Evolutionary conservation across 2,329 filamentous ascomycete genomes (phyloP), one percentile per base, ranked within the genome.

Genomic region (Calonectria naviculata): DNA sequence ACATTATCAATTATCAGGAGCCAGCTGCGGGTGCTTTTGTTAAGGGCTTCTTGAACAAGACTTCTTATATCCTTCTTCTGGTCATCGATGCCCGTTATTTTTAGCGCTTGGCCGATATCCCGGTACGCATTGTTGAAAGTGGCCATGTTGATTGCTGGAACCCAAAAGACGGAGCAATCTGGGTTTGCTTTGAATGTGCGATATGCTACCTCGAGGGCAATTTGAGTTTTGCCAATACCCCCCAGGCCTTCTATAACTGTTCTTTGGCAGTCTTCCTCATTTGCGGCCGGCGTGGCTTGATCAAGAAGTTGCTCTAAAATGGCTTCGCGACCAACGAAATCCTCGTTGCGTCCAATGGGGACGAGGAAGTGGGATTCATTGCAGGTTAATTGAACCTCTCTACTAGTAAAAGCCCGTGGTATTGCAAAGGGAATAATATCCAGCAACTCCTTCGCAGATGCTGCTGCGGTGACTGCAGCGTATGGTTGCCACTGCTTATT

Each of bases 1-100:
- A 82, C 84, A 63, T 86, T 87, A 66, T 87, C 85, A n/a, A 87
- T 63, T 44, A 88, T 76, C 52, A 87, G 67, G 2, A 87, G 76
- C 85, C 84, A 87, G 1, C 71, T 67, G 2, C 79, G 76, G 1
- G 56, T 7, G 19, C 29, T 69, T 21, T 76, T 62, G 38, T 78
- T 81, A 2, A 87, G 69, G 12, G 72, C 74, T 6, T 41, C 44
- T 42, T 83, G 83, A 3, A 87, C 81, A 1, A 85, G 76, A n/a
- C 36, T 21, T 42, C 81, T 84, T 1, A 84, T 62, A 66, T 87
- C 81, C 0, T 75, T 78, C 5, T 82, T 78, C 1, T 79, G 71
- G 17, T 84, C 71, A 5, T 84, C 74, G 6, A 81, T 77, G 6
- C 79, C 79, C 2, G 74, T 38, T 2, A 83, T 46, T 0, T 74